Evolutionary conservation across 2,329 filamentous ascomycete genomes (phyloP).

Genomic region (Paraconiothyrium sp.): DNA sequence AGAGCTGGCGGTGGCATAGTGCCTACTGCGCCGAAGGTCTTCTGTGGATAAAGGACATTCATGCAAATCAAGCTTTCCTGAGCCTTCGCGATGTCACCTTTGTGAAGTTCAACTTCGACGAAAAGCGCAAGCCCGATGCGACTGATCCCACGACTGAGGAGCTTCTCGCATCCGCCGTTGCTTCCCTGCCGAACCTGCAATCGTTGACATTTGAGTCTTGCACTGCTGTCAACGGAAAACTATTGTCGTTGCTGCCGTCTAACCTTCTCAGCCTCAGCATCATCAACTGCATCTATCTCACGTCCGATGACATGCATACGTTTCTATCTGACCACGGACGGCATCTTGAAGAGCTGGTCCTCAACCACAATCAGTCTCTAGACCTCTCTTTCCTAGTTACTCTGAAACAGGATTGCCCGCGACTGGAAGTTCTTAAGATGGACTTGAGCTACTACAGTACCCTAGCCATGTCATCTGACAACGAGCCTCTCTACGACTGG

Average conservation of each 20-base stretch:
- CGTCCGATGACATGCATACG: slow-evolving; percentile 69
- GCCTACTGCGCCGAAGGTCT: slow-evolving; percentile 52
- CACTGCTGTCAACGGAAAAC: slow-evolving; percentile 71
- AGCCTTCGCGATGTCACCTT: slow-evolving; percentile 46
- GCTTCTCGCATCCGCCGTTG: slow-evolving; percentile 59
- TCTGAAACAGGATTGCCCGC: slow-evolving; percentile 74
- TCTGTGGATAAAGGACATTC: slow-evolving; percentile 54
- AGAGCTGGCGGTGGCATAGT: slow-evolving; percentile 66
- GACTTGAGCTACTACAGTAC: slow-evolving; percentile 81
- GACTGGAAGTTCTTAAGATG: slow-evolving; percentile 75
- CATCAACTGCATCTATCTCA: slow-evolving; percentile 80
- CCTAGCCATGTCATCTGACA: slow-evolving; percentile 73
- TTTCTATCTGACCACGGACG: slow-evolving; percentile 75
- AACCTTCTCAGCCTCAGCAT: slow-evolving; percentile 75
- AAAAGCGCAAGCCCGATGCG: slow-evolving; percentile 27
- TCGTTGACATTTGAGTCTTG: slow-evolving; percentile 79
- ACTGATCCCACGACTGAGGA: slow-evolving; percentile 51
- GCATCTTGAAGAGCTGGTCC: slow-evolving; percentile 71
- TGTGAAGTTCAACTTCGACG: slow-evolving; percentile 44
- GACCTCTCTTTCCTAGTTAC: slow-evolving; percentile 77
- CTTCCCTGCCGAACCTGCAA: slow-evolving; percentile 70
- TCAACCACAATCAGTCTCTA: slow-evolving; percentile 83
- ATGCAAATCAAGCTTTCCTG: slow-evolving; percentile 55
- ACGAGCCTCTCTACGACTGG: slow-evolving; percentile 76
- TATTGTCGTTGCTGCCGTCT: slow-evolving; percentile 75